Base-by-base conservation (phyloP, 2,329 filamentous ascomycete genomes). In the Ascochyta rabiei region DNA sequence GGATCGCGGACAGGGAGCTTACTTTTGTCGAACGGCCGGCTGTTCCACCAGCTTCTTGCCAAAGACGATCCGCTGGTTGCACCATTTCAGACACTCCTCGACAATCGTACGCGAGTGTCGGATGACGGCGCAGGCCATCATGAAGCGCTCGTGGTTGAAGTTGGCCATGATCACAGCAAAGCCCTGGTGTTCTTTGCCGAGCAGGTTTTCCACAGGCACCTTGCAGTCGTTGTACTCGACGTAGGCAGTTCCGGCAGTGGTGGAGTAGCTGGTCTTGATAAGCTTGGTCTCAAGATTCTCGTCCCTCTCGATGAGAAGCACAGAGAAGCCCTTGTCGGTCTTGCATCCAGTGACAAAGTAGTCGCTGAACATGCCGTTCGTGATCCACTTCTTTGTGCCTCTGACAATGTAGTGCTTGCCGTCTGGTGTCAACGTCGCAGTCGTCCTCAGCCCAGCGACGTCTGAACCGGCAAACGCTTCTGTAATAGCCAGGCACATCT, bases 71-170 rank as follows among this genome's bases (percentile, higher is more conserved):
- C 91, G 87, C 77, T 96, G 92, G 78, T 95, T 91, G 28, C 87
- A 82, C 91, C 92, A 96, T 74, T 95, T 95, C 60, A 96, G 79
- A 67, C 87, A 93, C 72, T 96, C 91, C 74, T 96, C 90, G 12
- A 91, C 86, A 13, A 93, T 84, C 1, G 83, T 82, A 59, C 90
- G 84, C 48, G 82, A 85, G 75, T 83, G 81, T 45, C 89, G 86
- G 56, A 88, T 81, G 3, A 87, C 85, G 45, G 73, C 76, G 80
- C 85, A 87, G 52, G 81, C 80, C 88, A 93, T 91, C 76, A 84
- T 88, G 82, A 89, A 91, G 28, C 89, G 84, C 78, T 92, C 90
- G 60, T 95, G 90, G 81, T 95, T 95, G 79, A 96, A 96, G 78
- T 96, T 96, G 77, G 84, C 86, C 70, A 95, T 82, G 69, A 96